Base-by-base conservation (phyloP, 306 rosid species). In the Trichosanthes cucumerina region DNA sequence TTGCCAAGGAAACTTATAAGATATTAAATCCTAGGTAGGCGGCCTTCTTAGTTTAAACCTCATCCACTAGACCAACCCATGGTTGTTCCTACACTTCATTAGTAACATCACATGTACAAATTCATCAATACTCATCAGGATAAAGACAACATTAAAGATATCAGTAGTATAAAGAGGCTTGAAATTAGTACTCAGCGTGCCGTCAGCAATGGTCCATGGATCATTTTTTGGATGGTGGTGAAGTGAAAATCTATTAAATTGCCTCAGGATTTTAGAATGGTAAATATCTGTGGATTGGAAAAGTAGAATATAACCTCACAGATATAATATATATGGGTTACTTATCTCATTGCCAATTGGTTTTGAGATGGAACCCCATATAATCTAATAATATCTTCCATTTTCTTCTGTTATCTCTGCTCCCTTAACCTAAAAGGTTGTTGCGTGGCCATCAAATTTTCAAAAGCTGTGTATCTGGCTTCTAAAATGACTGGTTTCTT, bases 401-500 rank as follows among this genome's bases (percentile, higher is more conserved):
- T 63, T 31, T 33, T 63, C 16, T 24, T 56, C 6, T 23, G 9
- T 1, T 63, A 13, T 31, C 70, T 36, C 43, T n/a, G 44, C 15
- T 63, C 23, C 41, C 23, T 14, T n/a, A 2, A 63, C 70, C 4
- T 0, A 34, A 5, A 63, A 63, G 70, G 13, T 28, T 13, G 69
- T n/a, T 12, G 19, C 58, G 6, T 31, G 1, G 13, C 39, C 46
- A 64, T 64, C 46, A 31, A 64, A 14, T 28, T 64, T 64, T 64
- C 46, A 16, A 33, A 64, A 28, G 9, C 9, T 33, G 12, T 64
- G 46, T 16, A 33, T 54, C 43, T 64, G 49, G 73, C 36, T 24
- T 43, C 31, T 21, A 24, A 39, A 65, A 65, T 64, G 79, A 41
- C 74, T 69, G 57, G 80, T 86, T 76, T 84, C 43, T 81, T 10